Evolutionary conservation across 129 eudicot species (phyloP).

Genomic region (Tanacetum coccineum): DNA sequence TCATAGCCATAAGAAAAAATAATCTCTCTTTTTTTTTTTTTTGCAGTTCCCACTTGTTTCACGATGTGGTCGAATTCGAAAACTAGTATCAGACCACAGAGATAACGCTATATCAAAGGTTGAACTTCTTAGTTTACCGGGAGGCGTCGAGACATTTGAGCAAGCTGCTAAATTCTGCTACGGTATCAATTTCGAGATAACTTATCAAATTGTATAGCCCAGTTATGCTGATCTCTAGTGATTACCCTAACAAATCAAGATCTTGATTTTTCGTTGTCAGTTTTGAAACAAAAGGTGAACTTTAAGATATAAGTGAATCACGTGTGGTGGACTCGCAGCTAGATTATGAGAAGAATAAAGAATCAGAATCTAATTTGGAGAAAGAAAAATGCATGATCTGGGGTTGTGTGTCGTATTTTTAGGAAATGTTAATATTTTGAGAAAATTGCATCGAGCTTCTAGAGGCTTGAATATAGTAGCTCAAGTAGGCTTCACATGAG

Average conservation of each 20-base stretch:
- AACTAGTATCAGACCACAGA: slow-evolving; percentile 64
- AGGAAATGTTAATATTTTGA: no score
- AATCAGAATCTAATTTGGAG: slow-evolving; percentile 31
- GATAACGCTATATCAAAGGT: slow-evolving; percentile 66
- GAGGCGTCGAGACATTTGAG: slow-evolving; percentile 83
- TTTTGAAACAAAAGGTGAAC: slow-evolving; percentile 48
- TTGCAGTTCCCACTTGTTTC: slow-evolving; percentile 97
- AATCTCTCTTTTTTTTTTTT: neutral
- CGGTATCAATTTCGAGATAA: slow-evolving; percentile 88
- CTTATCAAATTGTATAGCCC: slow-evolving; percentile 78
- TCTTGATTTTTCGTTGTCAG: no score
- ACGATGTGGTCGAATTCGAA: slow-evolving; percentile 79
- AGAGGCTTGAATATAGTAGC: slow-evolving; percentile 86
- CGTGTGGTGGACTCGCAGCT: slow-evolving; percentile 1
- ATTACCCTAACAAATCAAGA: no score
- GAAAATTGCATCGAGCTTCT: slow-evolving; percentile 90
- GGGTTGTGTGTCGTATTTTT: no score
- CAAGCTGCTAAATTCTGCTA: slow-evolving; percentile 98
- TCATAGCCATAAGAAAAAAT: no score
- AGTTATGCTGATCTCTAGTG: slow-evolving; percentile 73
- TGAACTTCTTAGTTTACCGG: slow-evolving; percentile 81
- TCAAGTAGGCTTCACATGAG: slow-evolving; percentile 91
- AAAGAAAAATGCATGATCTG: slow-evolving; percentile 42
- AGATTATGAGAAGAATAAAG: slow-evolving; percentile 13
- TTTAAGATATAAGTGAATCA: slow-evolving; percentile 13